phyloP scores from a whole-genome alignment of 2,329 filamentous ascomycete species.

The Cladorrhinum sp. region DNA sequence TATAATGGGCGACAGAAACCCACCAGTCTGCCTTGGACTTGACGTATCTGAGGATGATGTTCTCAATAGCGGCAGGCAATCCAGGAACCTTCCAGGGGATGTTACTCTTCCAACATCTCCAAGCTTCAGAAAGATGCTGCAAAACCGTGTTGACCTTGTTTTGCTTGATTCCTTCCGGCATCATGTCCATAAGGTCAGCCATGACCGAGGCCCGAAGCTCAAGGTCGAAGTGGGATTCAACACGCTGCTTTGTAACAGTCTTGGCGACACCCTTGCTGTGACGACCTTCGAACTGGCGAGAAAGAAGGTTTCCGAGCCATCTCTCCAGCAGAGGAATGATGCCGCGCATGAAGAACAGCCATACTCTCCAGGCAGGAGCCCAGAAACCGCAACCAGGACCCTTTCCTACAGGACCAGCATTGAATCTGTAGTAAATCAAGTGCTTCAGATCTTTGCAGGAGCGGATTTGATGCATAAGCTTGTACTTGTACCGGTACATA shows the following conservation, averaged over 20 bases:
- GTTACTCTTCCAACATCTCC: constrained; percentile 99
- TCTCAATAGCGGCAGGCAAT: constrained; percentile 93
- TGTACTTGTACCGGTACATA: constrained; percentile 99
- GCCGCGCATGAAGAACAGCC: constrained; percentile 98
- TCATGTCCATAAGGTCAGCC: constrained; percentile 99
- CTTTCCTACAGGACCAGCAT: constrained; percentile 93
- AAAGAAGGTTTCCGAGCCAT: constrained; percentile 95
- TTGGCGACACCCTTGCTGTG: constrained; percentile 99
- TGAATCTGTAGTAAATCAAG: constrained; percentile 98
- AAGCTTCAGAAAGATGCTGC: constrained; percentile 95
- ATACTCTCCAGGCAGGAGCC: constrained; percentile 97
- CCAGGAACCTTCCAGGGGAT: constrained; percentile 99
- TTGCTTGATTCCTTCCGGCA: constrained; percentile 99
- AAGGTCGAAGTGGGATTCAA: constrained; percentile 96
- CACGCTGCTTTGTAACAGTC: constrained; percentile 97
- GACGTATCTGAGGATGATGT: constrained; percentile 96
- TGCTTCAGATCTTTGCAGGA: constrained; percentile 99
- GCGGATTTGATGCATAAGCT: constrained; percentile 99
- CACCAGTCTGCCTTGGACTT: constrained; percentile 99
- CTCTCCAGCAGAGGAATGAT: constrained; percentile 95
- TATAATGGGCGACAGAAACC: constrained; percentile 99
- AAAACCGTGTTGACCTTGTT: constrained; percentile 98
- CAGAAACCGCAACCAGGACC: constrained; percentile 98
- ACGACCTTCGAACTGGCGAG: constrained; percentile 94
- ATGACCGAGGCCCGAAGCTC: constrained; percentile 97